Percentiles rank a stretch among this genome's conserved stretches.
Evolutionary conservation across 768 basidiomycete genomes (phyloP).

Genomic region (Terana coerulea): DNA sequence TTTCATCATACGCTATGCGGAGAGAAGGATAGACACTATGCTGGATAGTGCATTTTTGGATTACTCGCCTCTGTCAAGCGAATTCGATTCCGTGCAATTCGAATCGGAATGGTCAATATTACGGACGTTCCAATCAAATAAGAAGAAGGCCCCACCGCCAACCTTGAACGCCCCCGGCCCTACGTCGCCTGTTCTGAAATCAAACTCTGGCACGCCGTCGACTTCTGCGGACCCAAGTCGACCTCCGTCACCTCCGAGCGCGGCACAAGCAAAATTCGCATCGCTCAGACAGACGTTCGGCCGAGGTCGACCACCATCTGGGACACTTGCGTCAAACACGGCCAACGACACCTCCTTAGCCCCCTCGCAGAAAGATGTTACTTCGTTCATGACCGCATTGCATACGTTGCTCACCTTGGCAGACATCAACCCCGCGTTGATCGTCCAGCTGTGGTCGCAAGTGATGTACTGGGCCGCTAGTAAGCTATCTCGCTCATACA

Average conservation of each 20-base stretch:
- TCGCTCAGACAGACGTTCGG: constrained; percentile 67
- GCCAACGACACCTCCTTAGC: constrained; percentile 41
- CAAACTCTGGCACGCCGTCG: constrained; percentile 29
- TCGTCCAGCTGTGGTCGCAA: constrained; percentile 92
- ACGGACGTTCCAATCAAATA: constrained; percentile 65
- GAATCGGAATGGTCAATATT: constrained; percentile 96
- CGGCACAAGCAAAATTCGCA: constrained; percentile 50
- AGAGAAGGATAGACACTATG: constrained; percentile 82
- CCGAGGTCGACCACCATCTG: constrained; percentile 43
- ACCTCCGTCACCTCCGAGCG: constrained; percentile 50
- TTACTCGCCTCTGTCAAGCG: constrained; percentile 69
- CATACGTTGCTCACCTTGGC: constrained; percentile 81
- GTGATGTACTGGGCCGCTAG: constrained; percentile 98
- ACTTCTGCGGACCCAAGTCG: constrained; percentile 35
- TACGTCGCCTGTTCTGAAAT: constrained; percentile 21
- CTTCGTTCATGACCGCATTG: constrained; percentile 78
- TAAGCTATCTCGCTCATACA: constrained; percentile 39
- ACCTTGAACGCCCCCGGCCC: constrained; percentile 13
- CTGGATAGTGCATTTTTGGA: constrained; percentile 84
- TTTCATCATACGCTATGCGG: constrained; percentile 91
- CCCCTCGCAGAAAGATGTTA: constrained; percentile 49
- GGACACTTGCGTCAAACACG: constrained; percentile 45
- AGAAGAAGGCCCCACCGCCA: constrained; percentile 25
- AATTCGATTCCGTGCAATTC: constrained; percentile 82
- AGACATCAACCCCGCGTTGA: constrained; percentile 85